Base-by-base conservation (phyloP, 495 filamentous ascomycete genomes). In the Penicillium fimorum region DNA sequence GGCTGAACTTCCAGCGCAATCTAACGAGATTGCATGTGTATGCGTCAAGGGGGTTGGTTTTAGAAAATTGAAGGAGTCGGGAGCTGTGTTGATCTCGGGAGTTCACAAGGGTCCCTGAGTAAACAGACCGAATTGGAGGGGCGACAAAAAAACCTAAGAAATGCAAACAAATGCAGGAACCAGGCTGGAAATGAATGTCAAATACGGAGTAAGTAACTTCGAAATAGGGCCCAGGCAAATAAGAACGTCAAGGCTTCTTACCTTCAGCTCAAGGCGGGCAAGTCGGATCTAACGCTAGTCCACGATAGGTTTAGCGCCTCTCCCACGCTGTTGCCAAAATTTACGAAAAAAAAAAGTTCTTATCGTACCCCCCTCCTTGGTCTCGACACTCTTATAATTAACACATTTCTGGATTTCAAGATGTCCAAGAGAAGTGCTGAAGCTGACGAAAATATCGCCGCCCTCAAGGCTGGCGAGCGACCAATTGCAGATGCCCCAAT, bases 371-470 rank as follows among this genome's bases (percentile, higher is more conserved):
- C 32, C 58, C 38, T 29, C 53, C 54, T 35, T 41, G 43, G 46
- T 45, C 50, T 56, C 61, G 46, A 56, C 56, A 41, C 32, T 46
- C 27, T 42, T 15, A 40, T 48, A 41, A n/a, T 40, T 41, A 47
- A 45, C 13, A 10, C 37, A 24, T 51, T 56, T 37, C 30, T 17
- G 51, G 52, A 37, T 33, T 30, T 49, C 63, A 81, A 53, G 53
- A 92, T 92, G 88, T 85, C 84, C 10, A 92, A 91, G 74, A 81
- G 88, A 68, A 70, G 80, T 24, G 84, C 76, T 37, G 81, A 88
- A 61, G 61, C 65, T 18, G 81, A 77, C n/a, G 74, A 77, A 25
- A 80, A 79, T 42, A 70, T 73, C 46, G 79, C 86, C 50, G 79
- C 86, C 51, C 80, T 90, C 58, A 92, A 91, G 76, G 82, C 79